Evolutionary conservation across 352 stramenopile species (phyloP).

Genomic region (Blastocystis sp.): DNA sequence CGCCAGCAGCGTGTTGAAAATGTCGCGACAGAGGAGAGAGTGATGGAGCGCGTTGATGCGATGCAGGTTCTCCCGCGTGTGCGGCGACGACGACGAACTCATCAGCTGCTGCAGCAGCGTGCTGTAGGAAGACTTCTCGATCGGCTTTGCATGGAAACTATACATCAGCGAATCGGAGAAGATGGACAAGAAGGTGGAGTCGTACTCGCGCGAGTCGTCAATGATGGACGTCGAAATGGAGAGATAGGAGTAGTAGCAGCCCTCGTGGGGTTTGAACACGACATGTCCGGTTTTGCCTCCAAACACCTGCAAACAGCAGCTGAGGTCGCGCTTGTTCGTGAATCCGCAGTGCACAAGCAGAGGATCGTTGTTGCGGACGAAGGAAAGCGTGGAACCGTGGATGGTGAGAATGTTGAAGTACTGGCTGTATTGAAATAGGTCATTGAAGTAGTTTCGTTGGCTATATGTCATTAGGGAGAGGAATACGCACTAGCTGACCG

Average conservation of each 20-base stretch:
- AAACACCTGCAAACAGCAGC: conserved; percentile 36
- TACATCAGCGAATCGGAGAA: background rate
- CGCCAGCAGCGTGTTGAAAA: conserved; percentile 21
- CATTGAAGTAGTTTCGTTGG: conserved; percentile 62
- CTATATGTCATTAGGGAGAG: background rate
- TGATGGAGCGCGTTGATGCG: conserved; percentile 8
- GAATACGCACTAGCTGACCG: background rate
- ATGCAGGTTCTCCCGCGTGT: background rate
- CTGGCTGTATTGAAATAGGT: conserved; percentile 21
- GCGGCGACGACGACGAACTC: background rate
- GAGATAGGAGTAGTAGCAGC: conserved; percentile 62
- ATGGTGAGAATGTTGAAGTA: conserved; percentile 31
- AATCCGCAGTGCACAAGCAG: conserved; percentile 25
- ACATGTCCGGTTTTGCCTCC: conserved; percentile 3
- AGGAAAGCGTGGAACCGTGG: conserved; percentile 42
- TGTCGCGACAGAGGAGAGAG: conserved; percentile 1
- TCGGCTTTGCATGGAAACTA: conserved; percentile 8
- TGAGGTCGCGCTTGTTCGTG: conserved; percentile 27
- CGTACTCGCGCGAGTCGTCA: conserved; percentile 28
- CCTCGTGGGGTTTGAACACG: conserved; percentile 37
- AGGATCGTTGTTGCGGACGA: conserved; percentile 33
- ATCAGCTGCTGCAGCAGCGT: background rate
- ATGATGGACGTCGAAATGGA: conserved; percentile 20
- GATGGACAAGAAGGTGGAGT: background rate
- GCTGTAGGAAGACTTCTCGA: background rate